Conservation (phyloP, 78 protist genomes). For the Planoprotostelium fungivorum region DNA sequence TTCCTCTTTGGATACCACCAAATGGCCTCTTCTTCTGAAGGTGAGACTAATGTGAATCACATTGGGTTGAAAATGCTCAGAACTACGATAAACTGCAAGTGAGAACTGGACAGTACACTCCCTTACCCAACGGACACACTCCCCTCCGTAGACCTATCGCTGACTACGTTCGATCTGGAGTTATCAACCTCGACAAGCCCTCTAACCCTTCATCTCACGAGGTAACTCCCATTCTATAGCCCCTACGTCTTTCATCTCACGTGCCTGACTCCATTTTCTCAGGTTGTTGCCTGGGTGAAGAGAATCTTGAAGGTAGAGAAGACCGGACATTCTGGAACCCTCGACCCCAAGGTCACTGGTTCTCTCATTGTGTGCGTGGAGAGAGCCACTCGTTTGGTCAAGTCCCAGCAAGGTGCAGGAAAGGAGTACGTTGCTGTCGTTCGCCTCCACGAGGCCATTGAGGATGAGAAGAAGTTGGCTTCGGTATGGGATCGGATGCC, state of each 20-base stretch:
- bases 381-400: slow-evolving; percentile 99
- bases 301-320: slow-evolving; percentile 92
- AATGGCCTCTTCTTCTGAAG: slow-evolving; percentile 70
- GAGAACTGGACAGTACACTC: slow-evolving; percentile 95
- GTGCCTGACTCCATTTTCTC: neutral
- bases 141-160: slow-evolving; percentile 93
- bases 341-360: slow-evolving; percentile 99
- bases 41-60: neutral
- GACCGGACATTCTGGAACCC: slow-evolving; percentile 98
- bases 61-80: neutral
- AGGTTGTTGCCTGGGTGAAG: slow-evolving; percentile 97
- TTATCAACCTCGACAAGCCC: slow-evolving; percentile 99
- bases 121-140: slow-evolving; percentile 92
- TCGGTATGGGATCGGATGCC: slow-evolving; percentile 3
- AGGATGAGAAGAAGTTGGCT: slow-evolving; percentile 34
- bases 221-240: neutral
- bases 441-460: slow-evolving; percentile 88
- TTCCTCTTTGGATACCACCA: slow-evolving; percentile 45
- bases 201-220: slow-evolving; percentile 99
- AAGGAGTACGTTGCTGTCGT: slow-evolving; percentile 95
- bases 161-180: slow-evolving; percentile 94
- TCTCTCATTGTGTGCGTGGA: slow-evolving; percentile 96
- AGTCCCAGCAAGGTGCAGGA: slow-evolving; percentile 99
- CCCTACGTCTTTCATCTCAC: neutral
- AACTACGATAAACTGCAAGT: slow-evolving; percentile 91